Evolutionary conservation across 139 green algal species (phyloP).

Genomic region (Asterochloris sp.): DNA sequence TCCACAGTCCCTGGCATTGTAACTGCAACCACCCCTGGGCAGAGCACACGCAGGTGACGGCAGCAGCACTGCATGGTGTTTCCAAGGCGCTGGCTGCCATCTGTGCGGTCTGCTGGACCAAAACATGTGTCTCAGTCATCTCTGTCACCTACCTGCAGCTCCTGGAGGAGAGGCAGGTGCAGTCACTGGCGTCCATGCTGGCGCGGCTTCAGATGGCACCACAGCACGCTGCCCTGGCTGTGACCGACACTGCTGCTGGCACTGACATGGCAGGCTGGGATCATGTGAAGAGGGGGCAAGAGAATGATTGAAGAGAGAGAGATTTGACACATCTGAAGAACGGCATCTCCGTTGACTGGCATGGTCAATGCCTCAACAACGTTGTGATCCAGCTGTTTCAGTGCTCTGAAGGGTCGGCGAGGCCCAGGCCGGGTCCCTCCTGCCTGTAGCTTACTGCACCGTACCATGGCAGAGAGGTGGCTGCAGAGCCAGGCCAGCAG

Average conservation of each 20-base stretch:
- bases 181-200: neutral
- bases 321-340: neutral
- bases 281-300: neutral
- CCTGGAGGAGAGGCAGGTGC: neutral
- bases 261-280: no score
- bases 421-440: neutral
- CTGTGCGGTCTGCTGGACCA: neutral
- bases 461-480: conserved; percentile 39
- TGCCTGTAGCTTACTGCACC: neutral
- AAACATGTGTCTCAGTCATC: neutral
- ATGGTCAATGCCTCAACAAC: neutral
- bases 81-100: neutral
- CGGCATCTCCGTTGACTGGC: neutral
- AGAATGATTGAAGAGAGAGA: neutral
- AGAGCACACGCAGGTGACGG: conserved; percentile 41
- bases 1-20: conserved; percentile 72
- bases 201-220: neutral
- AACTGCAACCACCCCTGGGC: conserved; percentile 77
- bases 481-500: conserved; percentile 34
- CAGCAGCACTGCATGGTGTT: neutral
- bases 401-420: neutral
- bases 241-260: no score
- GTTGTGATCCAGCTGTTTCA: neutral
- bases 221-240: no score
- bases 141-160: neutral